Base-by-base conservation (phyloP, 2,329 filamentous ascomycete species). In the Colletotrichum spaethianum region DNA sequence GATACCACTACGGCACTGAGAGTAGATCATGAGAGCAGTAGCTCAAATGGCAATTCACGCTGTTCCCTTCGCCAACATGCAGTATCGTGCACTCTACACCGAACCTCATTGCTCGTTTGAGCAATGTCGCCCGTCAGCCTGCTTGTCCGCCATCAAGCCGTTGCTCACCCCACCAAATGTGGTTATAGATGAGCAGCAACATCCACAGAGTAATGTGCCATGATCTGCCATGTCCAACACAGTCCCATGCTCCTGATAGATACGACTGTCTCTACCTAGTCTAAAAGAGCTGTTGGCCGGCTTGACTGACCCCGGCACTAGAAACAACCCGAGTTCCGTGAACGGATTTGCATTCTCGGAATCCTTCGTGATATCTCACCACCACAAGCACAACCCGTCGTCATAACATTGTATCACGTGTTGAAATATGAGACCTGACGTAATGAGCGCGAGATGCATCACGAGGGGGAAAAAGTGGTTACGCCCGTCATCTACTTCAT, bases 391-490 rank as follows among this genome's bases (percentile, higher is more conserved):
- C 31, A n/a, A 4, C n/a, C 40, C 11, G 36, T 16, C 12, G 7
- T 40, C 11, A 20, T 16, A 18, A 38, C 16, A 14, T 40, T 9
- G 1, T 36, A 40, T 69, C 64, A 63, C 57, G 69, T 72, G 69
- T 0, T 36, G 12, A 16, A 38, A 40, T n/a, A n/a, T 68, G 65
- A 63, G n/a, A 52, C 11, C 46, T 69, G 69, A 69, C 65, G 65
- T 69, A 57, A 63, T 72, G 16, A 57, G 26, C 2, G 28, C 18
- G 48, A 36, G 52, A n/a, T 2, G 9, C 9, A 61, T 18, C 7
- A 42, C 26, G 23, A 12, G 11, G 18, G n/a, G 53, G 23, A 33
- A 28, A 23, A 28, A 9, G 11, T 63, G 12, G 46, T n/a, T 52
- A 33, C 23, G 38, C n/a, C 33, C 16, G 40, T 40, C 33, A 14